Conservation (phyloP, 176 grass and related monocot species). For the Areca catechu region DNA sequence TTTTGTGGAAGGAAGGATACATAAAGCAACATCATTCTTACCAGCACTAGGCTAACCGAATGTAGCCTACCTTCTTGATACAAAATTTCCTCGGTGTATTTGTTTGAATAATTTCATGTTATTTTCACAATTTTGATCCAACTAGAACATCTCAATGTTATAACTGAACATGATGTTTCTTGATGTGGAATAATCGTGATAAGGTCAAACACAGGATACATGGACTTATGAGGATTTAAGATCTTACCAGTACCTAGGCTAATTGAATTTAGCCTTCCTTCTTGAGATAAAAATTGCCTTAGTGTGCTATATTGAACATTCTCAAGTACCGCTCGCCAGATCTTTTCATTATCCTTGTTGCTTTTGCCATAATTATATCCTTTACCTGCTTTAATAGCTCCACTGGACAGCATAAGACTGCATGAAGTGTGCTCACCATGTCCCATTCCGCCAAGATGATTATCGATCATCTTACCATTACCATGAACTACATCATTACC, state of each 20-base stretch:
- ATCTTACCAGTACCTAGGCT: slow-evolving; percentile 70
- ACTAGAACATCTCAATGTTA: too few species aligned
- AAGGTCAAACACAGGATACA: too few species aligned
- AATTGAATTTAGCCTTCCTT: slow-evolving; percentile 60
- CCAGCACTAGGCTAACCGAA: slow-evolving; percentile 73
- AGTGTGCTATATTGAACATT: slow-evolving; percentile 55
- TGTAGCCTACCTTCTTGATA: slow-evolving; percentile 54
- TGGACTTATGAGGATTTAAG: background rate
- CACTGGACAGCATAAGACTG: slow-evolving; percentile 18
- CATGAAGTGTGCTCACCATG: slow-evolving; percentile 27
- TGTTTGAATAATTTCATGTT: slow-evolving; percentile 47
- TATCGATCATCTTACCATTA: slow-evolving; percentile 7
- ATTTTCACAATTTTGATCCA: too few species aligned
- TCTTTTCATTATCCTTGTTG: slow-evolving; percentile 53
- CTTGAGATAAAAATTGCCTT: slow-evolving; percentile 65
- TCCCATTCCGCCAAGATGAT: slow-evolving; percentile 23
- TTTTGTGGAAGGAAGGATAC: too few species aligned
- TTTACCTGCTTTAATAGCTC: slow-evolving; percentile 29
- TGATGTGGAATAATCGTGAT: too few species aligned
- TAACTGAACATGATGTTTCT: too few species aligned
- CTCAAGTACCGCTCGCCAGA: slow-evolving; percentile 79
- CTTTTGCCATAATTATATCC: slow-evolving; percentile 27
- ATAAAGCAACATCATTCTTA: slow-evolving; percentile 2
- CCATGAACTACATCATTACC: slow-evolving; percentile 17
- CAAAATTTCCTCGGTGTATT: slow-evolving; percentile 65